Evolutionary conservation across 208 protist genomes (phyloP).

Genomic region (Trypanosoma boissoni): DNA sequence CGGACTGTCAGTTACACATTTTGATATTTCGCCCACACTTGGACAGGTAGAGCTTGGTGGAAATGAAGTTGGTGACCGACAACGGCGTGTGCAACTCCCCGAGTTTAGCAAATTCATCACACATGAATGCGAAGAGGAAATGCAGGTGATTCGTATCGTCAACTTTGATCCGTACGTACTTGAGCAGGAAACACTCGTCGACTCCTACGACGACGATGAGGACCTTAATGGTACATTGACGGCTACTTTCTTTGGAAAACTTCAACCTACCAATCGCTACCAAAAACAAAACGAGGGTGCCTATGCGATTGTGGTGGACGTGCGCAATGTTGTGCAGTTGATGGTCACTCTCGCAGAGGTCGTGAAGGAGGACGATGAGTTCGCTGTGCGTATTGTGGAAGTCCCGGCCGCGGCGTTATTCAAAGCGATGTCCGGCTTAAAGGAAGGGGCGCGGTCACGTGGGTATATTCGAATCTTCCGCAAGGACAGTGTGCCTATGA

Average conservation of each 20-base stretch:
- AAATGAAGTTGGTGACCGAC: conserved; percentile 85
- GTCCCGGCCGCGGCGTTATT: conserved; percentile 76
- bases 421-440: conserved; percentile 75
- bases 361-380: conserved; percentile 58
- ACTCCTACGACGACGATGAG: conserved; percentile 77
- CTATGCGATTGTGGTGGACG: conserved; percentile 82
- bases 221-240: conserved; percentile 54
- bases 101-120: conserved; percentile 76
- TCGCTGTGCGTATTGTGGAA: conserved; percentile 70
- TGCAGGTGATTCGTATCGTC: conserved; percentile 77
- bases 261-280: conserved; percentile 35
- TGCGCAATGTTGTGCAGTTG: conserved; percentile 78
- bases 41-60: conserved; percentile 82
- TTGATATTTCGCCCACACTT: conserved; percentile 78
- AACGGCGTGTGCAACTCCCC: conserved; percentile 78
- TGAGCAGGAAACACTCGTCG: conserved; percentile 79
- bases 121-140: conserved; percentile 73
- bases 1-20: conserved; percentile 69
- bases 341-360: conserved; percentile 88
- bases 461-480: conserved; percentile 79
- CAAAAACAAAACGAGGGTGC: conserved; percentile 60
- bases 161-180: conserved; percentile 90
- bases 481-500: conserved; percentile 49
- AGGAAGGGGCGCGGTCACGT: conserved; percentile 65
- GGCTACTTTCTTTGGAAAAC: conserved; percentile 53